Evolutionary conservation across 495 filamentous ascomycete genomes (phyloP).

Genomic region (Corynascus novoguineensis): DNA sequence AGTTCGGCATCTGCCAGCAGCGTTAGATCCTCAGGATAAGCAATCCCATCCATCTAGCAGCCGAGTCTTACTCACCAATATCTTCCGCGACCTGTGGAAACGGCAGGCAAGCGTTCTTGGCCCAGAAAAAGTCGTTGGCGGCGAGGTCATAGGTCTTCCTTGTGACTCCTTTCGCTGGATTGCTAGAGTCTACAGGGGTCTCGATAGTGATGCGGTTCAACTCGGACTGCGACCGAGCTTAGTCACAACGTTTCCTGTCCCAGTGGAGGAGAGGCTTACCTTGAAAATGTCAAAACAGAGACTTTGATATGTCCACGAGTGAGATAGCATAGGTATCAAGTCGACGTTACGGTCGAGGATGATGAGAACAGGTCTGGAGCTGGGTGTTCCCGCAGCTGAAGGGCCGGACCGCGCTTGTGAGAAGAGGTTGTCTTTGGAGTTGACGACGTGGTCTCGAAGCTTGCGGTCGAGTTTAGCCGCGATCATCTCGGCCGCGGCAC

Average conservation of each 20-base stretch:
- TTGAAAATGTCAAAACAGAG: slow-evolving; percentile 86
- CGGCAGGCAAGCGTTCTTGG: slow-evolving; percentile 82
- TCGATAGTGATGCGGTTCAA: slow-evolving; percentile 96
- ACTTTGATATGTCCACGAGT: slow-evolving; percentile 98
- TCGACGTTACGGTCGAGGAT: slow-evolving; percentile 94
- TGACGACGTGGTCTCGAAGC: slow-evolving; percentile 91
- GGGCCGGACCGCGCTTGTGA: slow-evolving; percentile 37
- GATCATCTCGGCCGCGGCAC: slow-evolving; percentile 90
- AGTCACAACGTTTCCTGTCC: not conserved
- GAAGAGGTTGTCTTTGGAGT: slow-evolving; percentile 95
- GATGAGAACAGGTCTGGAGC: slow-evolving; percentile 75
- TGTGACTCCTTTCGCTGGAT: slow-evolving; percentile 61
- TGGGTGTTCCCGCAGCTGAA: slow-evolving; percentile 48
- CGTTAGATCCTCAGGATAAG: not conserved
- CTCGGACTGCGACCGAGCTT: slow-evolving; percentile 17
- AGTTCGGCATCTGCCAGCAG: slow-evolving; percentile 51
- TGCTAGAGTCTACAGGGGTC: slow-evolving; percentile 65
- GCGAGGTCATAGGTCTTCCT: slow-evolving; percentile 88
- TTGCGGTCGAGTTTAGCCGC: slow-evolving; percentile 91
- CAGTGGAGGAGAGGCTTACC: not conserved
- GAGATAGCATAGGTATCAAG: slow-evolving; percentile 95
- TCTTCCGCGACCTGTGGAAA: slow-evolving; percentile 97
- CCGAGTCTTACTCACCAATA: slow-evolving; percentile 42
- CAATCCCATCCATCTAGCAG: not conserved
- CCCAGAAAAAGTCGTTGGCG: slow-evolving; percentile 95